These are phyloP conservation scores for Anisogramma anomala DNA, from an alignment of 2,329 filamentous ascomycete species.

Conservation along the genomic window DNA sequence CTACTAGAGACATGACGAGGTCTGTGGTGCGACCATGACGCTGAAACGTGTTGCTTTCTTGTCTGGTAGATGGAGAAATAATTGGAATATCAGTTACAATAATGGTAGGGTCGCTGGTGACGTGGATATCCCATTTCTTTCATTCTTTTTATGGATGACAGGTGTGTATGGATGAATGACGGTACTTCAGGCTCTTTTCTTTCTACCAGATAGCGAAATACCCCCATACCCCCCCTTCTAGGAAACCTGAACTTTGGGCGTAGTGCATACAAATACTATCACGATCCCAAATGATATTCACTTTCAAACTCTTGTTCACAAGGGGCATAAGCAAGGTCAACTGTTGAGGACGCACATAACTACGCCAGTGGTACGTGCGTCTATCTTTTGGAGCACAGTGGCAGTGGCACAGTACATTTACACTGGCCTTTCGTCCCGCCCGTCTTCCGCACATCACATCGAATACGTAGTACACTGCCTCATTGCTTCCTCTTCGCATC, in stretches of 20 bases:
- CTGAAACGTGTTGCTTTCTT: neutral
- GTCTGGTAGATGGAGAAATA: neutral
- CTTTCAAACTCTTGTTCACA: no score
- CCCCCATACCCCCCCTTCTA: neutral
- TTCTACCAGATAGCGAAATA: slow-evolving; percentile 4
- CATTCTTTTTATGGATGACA: neutral
- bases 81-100: no score
- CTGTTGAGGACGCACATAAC: no score
- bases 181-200: neutral
- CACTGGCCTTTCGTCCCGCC: neutral
- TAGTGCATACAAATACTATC: neutral
- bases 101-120: no score
- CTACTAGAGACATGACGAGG: slow-evolving; percentile 22
- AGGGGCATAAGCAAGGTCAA: no score
- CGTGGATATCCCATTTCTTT: no score
- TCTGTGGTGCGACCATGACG: neutral
- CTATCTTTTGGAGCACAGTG: no score
- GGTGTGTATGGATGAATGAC: neutral
- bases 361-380: no score
- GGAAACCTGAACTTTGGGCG: neutral
- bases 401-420: no score
- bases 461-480: no score
- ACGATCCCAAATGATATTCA: no score
- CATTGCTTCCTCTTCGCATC: no score
- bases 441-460: neutral